phyloP scores from a whole-genome alignment of 1,139 yeast species.

The Pichia sp. region DNA sequence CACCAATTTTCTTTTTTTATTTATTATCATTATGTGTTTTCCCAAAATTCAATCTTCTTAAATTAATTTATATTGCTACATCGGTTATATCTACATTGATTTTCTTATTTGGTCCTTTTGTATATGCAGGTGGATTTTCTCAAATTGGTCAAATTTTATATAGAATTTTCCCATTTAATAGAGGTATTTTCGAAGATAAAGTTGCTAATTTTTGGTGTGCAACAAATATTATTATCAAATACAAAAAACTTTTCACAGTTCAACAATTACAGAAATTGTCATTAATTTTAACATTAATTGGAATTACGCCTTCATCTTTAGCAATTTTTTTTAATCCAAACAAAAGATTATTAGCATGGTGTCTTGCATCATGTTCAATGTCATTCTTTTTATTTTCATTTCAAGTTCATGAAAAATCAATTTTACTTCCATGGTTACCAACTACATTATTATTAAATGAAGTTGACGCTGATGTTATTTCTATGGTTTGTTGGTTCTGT shows the following conservation, averaged over 20 bases:
- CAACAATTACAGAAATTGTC: slow-evolving; percentile 59
- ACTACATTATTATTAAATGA: slow-evolving; percentile 61
- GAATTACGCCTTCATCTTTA: slow-evolving; percentile 62
- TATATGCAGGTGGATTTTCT: slow-evolving; percentile 34
- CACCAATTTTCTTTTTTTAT: slow-evolving; percentile 82
- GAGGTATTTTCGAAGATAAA: slow-evolving; percentile 97
- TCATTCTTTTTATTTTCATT: slow-evolving; percentile 86
- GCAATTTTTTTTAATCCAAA: slow-evolving; percentile 46
- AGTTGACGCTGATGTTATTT: slow-evolving; percentile 52
- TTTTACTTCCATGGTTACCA: slow-evolving; percentile 82
- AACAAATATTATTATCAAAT: slow-evolving; percentile 68
- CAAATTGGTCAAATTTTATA: slow-evolving; percentile 32
- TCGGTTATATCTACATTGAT: slow-evolving; percentile 55
- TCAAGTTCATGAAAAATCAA: slow-evolving; percentile 94
- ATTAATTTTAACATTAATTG: slow-evolving; percentile 53
- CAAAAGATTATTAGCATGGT: slow-evolving; percentile 55
- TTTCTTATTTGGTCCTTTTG: slow-evolving; percentile 56
- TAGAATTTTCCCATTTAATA: slow-evolving; percentile 83
- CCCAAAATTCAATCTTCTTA: slow-evolving; percentile 37
- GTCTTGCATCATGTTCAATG: slow-evolving; percentile 78
- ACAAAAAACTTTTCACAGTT: slow-evolving; percentile 49
- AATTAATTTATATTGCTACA: slow-evolving; percentile 54
- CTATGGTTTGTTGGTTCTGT: slow-evolving; percentile 81
- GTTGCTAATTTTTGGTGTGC: slow-evolving; percentile 98
- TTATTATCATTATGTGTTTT: slow-evolving; percentile 46